Base-by-base conservation (phyloP, 805 yeast species). In the Candida xiaguanensis region DNA sequence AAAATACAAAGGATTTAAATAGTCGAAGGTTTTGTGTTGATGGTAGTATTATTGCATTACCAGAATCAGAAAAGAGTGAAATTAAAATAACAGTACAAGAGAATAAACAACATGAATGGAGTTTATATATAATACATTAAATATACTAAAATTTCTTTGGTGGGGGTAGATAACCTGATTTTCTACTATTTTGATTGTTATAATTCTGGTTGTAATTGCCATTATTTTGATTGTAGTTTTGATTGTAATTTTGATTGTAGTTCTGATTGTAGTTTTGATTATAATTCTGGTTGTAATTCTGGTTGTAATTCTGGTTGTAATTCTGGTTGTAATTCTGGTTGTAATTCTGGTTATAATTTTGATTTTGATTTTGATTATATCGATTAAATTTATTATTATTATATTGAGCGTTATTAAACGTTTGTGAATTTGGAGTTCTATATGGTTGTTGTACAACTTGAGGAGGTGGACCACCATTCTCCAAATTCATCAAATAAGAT, bases 21-120 rank as follows among this genome's bases (percentile, higher is more conserved):
- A 50, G 63, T n/a, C 60, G 74, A 44, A 61, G 88, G 24, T 70
- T 82, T 55, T 84, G 91, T 51, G 52, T 84, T 9, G 93, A 84
- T 56, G 93, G 93, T 0, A 60, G 73, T 14, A 79, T 77, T 16
- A 46, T 65, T 12, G 50, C 40, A 11, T 36, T 61, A 11, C 71
- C 72, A 2, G 56, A 51, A 13, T 35, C 37, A 12, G 37, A 32
- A 8, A 47, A 35, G 3, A 34, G 38, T 25, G 42, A 41, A 20
- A 39, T 58, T 17, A 24, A 33, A n/a, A 40, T 57, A 8, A 24
- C 38, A n/a, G 39, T 44, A 6, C 34, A 45, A 2, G 59, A 58
- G n/a, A 56, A 53, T 34, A 31, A 8, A 4, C 49, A 52, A 17
- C 47, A 50, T 4, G 50, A 52, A 9, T 55, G 65, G 61, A 36